A percentile compares a stretch with the other conserved stretches of the same genome.
These are phyloP conservation scores for Plantago coronopus DNA, from an alignment of 305 asterid genomes.

Conservation along the genomic window DNA sequence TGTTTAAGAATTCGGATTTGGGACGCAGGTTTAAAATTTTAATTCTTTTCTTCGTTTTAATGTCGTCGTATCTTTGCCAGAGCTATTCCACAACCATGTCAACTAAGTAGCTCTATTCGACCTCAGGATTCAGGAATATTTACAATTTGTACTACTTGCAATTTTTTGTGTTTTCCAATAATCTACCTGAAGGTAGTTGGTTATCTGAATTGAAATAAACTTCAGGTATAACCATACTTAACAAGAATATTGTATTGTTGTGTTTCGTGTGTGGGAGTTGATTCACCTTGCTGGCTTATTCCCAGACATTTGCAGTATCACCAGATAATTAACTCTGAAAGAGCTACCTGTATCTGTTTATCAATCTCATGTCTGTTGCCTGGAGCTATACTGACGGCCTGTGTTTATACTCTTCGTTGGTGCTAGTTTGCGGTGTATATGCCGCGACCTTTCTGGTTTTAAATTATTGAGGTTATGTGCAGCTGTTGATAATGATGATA, in stretches of 20 bases:
- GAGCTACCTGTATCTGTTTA: background rate
- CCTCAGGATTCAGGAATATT: too few species aligned
- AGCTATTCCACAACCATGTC: too few species aligned
- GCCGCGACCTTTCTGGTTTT: conserved; percentile 7
- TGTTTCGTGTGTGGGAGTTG: background rate
- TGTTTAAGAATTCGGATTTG: too few species aligned
- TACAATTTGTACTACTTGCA: too few species aligned
- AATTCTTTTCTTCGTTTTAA: too few species aligned
- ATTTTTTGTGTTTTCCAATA: too few species aligned
- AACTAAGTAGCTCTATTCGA: too few species aligned
- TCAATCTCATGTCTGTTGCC: background rate
- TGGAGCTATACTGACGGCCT: too few species aligned
- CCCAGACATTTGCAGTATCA: conserved; percentile 3
- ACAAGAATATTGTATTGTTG: background rate
- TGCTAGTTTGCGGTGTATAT: too few species aligned
- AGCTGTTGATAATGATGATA: conserved; percentile 52
- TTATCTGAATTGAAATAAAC: conserved; percentile 1
- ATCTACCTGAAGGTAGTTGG: background rate
- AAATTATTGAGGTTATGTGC: conserved; percentile 22
- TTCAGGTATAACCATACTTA: background rate
- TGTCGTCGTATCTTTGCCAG: background rate
- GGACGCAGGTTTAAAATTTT: too few species aligned
- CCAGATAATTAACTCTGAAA: background rate
- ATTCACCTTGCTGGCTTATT: conserved; percentile 15
- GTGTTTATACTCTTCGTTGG: background rate